Evolutionary conservation across 176 grass and related monocot genomes (phyloP).

Genomic region (Avena eriantha): DNA sequence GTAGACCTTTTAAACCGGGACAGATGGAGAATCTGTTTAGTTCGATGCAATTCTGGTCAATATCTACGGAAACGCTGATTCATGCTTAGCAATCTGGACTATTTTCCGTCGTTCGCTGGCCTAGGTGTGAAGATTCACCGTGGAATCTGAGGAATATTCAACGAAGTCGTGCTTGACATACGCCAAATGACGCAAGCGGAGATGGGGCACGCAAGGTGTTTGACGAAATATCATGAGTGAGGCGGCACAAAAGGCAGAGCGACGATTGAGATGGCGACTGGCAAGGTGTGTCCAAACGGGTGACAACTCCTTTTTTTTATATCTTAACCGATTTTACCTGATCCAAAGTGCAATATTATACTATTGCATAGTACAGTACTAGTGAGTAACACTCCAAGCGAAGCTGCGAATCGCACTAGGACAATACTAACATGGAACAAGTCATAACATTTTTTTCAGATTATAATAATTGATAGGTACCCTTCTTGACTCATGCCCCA

Average conservation of each 20-base stretch:
- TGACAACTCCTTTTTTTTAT: neutral
- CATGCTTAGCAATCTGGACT: neutral
- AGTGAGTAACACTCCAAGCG: neutral
- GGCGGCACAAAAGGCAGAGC: neutral
- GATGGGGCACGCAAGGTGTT: slow-evolving; percentile 4
- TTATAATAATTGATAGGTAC: neutral
- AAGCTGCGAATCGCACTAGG: neutral
- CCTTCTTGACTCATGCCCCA: neutral
- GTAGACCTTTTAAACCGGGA: too few species aligned
- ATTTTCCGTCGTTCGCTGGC: neutral
- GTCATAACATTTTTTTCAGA: neutral
- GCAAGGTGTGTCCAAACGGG: neutral
- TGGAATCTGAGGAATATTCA: neutral
- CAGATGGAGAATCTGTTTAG: neutral
- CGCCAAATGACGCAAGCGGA: neutral
- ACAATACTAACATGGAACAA: neutral
- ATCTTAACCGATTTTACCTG: neutral
- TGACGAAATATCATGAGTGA: neutral
- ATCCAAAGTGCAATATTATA: neutral
- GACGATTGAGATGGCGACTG: neutral
- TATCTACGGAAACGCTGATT: neutral
- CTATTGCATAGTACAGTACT: too few species aligned
- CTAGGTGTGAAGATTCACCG: neutral
- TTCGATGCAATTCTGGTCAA: neutral
- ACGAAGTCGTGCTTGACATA: neutral